Evolutionary conservation across 352 stramenopile species (phyloP), one percentile per base, ranked within the genome.

Genomic region (Stramenopiles sp.): DNA sequence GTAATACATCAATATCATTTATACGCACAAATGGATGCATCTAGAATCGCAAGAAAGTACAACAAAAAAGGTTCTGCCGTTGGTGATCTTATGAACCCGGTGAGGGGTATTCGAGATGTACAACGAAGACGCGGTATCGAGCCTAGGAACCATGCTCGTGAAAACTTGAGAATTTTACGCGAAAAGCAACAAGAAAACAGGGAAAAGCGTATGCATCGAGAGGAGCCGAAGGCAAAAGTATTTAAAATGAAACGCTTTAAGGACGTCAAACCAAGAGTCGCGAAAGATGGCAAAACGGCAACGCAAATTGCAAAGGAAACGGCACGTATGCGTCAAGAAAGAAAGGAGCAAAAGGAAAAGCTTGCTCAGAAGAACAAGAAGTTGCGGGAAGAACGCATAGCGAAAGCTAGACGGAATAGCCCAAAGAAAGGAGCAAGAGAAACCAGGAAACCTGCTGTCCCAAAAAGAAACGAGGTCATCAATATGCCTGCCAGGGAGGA

Each of bases 181-280:
- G 71, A 78, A 14, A 31, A 33, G 8, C 71, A 78, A 14, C 71
- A 78, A 78, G 71, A 78, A 14, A 78, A 78, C 31, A 31, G 71
- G 8, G 71, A 31, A 33, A 4, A 14, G 22, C 4, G 31, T 4
- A 4, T 14, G 14, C 31, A 31, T 14, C 4, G 14, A 33, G 71
- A 4, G 14, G 30, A 31, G 4, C 4, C 30, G 71, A 31, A 78
- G 71, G 4, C 30, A 33, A 78, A 14, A 31, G 14, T 14, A 33
- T 78, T 78, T 14, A 78, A 78, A 78, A 78, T 78, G 71, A 78
- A 78, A 78, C 71, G 71, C 14, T 78, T 78, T 78, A 4, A 78
- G 14, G 71, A 78, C 8, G 71, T 78, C 4, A 78, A 78, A 33
- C 31, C 71, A 31, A 4, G 71, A 14, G 71, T 78, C 1, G 31